Base-by-base conservation (phyloP, 2,329 filamentous ascomycete genomes). In the Tolypocladium endophyticum region DNA sequence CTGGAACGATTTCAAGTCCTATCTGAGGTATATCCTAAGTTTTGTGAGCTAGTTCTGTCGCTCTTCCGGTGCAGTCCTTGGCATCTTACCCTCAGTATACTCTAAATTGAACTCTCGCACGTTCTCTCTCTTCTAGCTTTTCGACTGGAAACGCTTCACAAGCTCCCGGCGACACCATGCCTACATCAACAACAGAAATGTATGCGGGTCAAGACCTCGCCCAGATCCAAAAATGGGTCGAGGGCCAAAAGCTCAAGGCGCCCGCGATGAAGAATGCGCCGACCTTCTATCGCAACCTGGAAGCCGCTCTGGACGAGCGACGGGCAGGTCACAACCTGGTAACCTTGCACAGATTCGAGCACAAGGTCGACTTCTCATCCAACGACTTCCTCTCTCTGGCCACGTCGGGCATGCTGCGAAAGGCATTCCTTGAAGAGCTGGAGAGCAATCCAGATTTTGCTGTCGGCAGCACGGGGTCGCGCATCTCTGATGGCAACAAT, bases 351-450 rank as follows among this genome's bases (percentile, higher is more conserved):
- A 60, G 58, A 41, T 55, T 55, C 56, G 56, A 59, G 25, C 59
- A 59, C 3, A 33, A 36, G 14, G 52, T 64, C 0, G 86, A 88
- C 70, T 87, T 88, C 66, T 85, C 82, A 1, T 86, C 84, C 55
- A 87, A 86, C 68, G 85, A 88, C 69, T 86, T 87, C 61, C 77
- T 88, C 14, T 86, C 84, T 0, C 73, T 88, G 4, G 79, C 75
- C 1, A 77, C 72, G 1, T 81, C 77, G 9, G 67, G 73, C 0
- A 67, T 68, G 5, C 76, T 84, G n/a, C 78, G 78, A 6, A 57
- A 71, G 4, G 71, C 73, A 2, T 86, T 79, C 62, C 69, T 85
- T 11, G 59, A 73, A 8, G 79, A 82, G 66, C 28, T 52, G 16
- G 47, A 52, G 47, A 25, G 47, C 47, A 35, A 53, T 14, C 50